Base-by-base conservation (phyloP, 106 monocot species). In the Dioscorea alata region DNA sequence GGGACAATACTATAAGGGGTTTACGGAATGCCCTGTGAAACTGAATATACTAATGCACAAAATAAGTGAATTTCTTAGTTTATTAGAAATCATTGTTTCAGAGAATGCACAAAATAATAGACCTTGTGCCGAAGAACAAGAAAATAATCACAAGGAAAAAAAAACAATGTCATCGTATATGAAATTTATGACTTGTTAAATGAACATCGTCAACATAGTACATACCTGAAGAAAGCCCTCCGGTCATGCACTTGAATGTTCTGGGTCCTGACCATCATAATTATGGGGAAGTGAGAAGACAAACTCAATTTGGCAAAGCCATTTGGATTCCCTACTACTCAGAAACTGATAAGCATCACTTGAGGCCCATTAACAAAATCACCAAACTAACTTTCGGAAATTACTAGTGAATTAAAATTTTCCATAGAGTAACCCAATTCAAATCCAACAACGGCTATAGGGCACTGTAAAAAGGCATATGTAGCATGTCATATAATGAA, bases 321-420 rank as follows among this genome's bases (percentile, higher is more conserved):
- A 99, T 67, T 93, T 99, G 18, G 93, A 80, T 74, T 99, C 99
- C 33, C 93, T 93, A 59, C 90, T 90, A 70, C 99, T 90, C 81
- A 93, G 49, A 75, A 99, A 99, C 65, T 99, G 87, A 79, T 99
- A 69, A 90, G 90, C 33, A 99, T 88, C 33, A 99, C 90, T 70
- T 99, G 99, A 65, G 99, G 90, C 33, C 99, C 92, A 85, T 99
- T 99, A 49, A 93, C 69, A 67, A 99, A 99, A 74, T 99, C 99
- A 67, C 99, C 93, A 90, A 99, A 99, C 69, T 99, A 92, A 69
- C 92, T 92, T 79, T 99, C 92, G 92, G 92, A 99, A 69, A 99
- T 74, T n/a, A 93, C 90, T 31, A 99, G 69, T 49, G 99, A 90
- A 69, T 99, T 99, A 19, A 93, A 93, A 74, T 99, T 99, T 73